Evolutionary conservation across 306 rosid genomes (phyloP).

Genomic region (Sophora flavescens): DNA sequence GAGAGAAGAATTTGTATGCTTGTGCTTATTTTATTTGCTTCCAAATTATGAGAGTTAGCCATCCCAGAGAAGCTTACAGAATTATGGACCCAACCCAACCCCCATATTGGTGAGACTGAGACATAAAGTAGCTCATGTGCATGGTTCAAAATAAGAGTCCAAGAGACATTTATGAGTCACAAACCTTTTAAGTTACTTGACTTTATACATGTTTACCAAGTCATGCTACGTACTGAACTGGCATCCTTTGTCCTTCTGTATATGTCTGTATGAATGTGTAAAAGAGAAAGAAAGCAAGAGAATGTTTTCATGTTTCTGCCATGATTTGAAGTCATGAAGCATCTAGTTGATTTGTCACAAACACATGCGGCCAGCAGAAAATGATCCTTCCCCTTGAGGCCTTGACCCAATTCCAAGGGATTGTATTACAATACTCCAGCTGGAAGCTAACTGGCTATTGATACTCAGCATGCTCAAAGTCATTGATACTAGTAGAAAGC

Average conservation of each 20-base stretch:
- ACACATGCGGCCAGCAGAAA: not conserved
- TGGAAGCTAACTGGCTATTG: no score
- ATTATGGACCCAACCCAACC: slow-evolving; percentile 37
- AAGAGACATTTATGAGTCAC: slow-evolving; percentile 12
- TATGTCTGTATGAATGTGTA: not conserved
- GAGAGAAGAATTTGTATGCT: slow-evolving; percentile 35
- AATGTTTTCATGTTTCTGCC: not conserved
- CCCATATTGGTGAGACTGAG: slow-evolving; percentile 44
- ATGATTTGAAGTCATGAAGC: slow-evolving; percentile 14
- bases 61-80: slow-evolving; percentile 1
- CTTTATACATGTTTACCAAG: not conserved
- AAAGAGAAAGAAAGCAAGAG: not conserved
- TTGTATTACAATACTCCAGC: no score
- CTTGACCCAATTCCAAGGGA: slow-evolving; percentile 19
- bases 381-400: not conserved
- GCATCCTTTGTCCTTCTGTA: not conserved
- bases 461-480: no score
- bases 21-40: slow-evolving; percentile 43
- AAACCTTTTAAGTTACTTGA: slow-evolving; percentile 20
- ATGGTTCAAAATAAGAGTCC: slow-evolving; percentile 27
- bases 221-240: not conserved
- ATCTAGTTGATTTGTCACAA: slow-evolving; percentile 32
- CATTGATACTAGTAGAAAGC: no score
- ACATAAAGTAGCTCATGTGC: slow-evolving; percentile 45
- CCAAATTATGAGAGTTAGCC: slow-evolving; percentile 13